A percentile compares a stretch with the other conserved stretches of the same genome.
Evolutionary conservation across 257 asterid species (phyloP).

Genomic region (Solanum piurae): DNA sequence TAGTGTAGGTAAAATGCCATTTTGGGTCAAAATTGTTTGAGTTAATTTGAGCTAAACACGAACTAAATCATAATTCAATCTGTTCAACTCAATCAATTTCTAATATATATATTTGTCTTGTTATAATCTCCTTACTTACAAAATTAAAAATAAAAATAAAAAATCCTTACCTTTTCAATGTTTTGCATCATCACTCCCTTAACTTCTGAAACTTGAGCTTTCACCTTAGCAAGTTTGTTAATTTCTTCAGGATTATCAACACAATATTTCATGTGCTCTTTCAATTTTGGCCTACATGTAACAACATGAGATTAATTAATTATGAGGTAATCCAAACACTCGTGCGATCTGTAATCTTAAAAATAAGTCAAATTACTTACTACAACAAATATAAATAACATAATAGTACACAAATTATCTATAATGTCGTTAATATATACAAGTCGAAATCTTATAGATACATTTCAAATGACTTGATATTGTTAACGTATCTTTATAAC

Average conservation of each 20-base stretch:
- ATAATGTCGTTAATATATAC: not conserved
- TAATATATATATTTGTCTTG: not conserved
- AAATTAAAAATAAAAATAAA: not conserved
- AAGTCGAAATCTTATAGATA: not conserved
- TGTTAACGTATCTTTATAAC: not conserved
- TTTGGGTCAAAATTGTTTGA: too few relatives aligned
- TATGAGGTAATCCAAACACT: rapidly evolving
- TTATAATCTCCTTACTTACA: not conserved
- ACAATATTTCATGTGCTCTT: constrained; percentile 47
- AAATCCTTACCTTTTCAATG: constrained; percentile 42
- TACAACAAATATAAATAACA: not conserved
- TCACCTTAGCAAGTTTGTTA: constrained; percentile 35
- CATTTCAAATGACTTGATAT: not conserved
- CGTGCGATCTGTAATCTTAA: not conserved
- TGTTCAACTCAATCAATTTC: not conserved
- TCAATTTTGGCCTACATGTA: constrained; percentile 39
- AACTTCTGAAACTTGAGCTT: constrained; percentile 46
- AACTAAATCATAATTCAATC: not conserved
- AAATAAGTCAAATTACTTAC: not conserved
- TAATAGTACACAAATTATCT: not conserved
- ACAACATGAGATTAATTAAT: not conserved
- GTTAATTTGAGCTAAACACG: too few relatives aligned
- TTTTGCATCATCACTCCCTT: constrained; percentile 59
- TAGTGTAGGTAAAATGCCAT: too few relatives aligned
- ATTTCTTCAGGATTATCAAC: constrained; percentile 46